Percentiles rank a stretch among this genome's conserved stretches.
phyloP scores from a whole-genome alignment of 2,329 filamentous ascomycete genomes.

The Alternaria incomplexa region DNA sequence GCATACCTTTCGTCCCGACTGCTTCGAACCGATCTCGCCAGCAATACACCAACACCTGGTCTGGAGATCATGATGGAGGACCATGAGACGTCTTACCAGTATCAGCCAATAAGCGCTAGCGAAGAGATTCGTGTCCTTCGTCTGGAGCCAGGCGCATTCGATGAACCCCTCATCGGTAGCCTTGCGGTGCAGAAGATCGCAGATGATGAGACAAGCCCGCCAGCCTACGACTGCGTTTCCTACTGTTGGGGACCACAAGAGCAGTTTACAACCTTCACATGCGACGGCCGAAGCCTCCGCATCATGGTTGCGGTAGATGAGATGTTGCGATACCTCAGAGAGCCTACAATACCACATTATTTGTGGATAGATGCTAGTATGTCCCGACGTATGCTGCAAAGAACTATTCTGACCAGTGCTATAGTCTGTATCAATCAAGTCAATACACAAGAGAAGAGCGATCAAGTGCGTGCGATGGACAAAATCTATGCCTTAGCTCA shows the following conservation, averaged over 20 bases:
- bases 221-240: background rate
- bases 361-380: background rate
- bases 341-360: too few species aligned
- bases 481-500: background rate
- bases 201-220: fast-evolving
- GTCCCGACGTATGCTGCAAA: background rate
- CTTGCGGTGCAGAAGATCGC: background rate
- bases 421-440: background rate
- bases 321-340: background rate
- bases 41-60: too few species aligned
- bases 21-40: background rate
- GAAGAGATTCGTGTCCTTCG: background rate
- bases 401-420: fast-evolving
- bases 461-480: background rate
- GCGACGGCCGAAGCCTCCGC: fast-evolving
- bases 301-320: fast-evolving
- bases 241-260: background rate
- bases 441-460: fast-evolving
- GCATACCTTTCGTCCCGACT: background rate
- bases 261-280: fast-evolving
- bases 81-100: too few species aligned
- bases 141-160: background rate
- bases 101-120: fast-evolving
- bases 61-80: too few species aligned
- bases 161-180: background rate